Percentiles rank a stretch among this genome's conserved stretches.
Evolutionary conservation across 2,329 filamentous ascomycete genomes (phyloP).

Genomic region (Leptoxyphium fumago): DNA sequence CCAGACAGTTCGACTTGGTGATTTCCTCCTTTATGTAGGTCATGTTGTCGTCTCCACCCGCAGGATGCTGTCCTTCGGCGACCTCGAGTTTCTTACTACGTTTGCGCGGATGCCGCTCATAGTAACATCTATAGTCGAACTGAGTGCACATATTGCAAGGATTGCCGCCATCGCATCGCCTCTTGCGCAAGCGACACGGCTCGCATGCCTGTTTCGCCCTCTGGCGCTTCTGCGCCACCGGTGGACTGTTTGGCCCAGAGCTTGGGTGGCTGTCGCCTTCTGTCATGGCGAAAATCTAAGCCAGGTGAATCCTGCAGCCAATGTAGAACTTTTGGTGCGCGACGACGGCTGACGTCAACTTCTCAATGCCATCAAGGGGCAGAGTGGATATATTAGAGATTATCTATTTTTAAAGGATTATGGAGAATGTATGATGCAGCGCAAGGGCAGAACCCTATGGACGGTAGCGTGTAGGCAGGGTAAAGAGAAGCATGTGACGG

Average conservation of each 20-base stretch:
- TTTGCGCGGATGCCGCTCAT: constrained; percentile 24
- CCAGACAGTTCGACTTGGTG: constrained; percentile 2
- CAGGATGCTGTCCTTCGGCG: constrained; percentile 9
- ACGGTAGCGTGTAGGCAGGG: too few relatives aligned
- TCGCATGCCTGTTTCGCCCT: constrained; percentile 23
- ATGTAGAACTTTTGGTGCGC: too few relatives aligned
- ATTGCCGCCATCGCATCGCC: constrained; percentile 39
- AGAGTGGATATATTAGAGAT: too few relatives aligned
- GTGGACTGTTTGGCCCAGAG: neutral
- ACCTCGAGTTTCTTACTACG: constrained; percentile 12
- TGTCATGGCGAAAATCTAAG: neutral
- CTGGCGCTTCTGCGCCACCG: constrained; percentile 16
- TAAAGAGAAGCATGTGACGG: too few relatives aligned
- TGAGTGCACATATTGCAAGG: constrained; percentile 40
- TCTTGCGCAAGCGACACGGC: constrained; percentile 40
- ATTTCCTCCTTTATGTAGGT: constrained; percentile 6
- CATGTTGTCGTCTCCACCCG: constrained; percentile 4
- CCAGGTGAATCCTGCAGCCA: too few relatives aligned
- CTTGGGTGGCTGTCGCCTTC: neutral
- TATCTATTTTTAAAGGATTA: too few relatives aligned
- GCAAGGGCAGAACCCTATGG: too few relatives aligned
- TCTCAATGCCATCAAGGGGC: too few relatives aligned
- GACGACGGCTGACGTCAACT: too few relatives aligned
- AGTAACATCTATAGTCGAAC: constrained; percentile 40
- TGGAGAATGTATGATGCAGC: too few relatives aligned